Percentiles rank a stretch among this genome's conserved stretches.
Evolutionary conservation across 2,329 filamentous ascomycete genomes (phyloP).

Genomic region (Sarocladiaceae sp.): DNA sequence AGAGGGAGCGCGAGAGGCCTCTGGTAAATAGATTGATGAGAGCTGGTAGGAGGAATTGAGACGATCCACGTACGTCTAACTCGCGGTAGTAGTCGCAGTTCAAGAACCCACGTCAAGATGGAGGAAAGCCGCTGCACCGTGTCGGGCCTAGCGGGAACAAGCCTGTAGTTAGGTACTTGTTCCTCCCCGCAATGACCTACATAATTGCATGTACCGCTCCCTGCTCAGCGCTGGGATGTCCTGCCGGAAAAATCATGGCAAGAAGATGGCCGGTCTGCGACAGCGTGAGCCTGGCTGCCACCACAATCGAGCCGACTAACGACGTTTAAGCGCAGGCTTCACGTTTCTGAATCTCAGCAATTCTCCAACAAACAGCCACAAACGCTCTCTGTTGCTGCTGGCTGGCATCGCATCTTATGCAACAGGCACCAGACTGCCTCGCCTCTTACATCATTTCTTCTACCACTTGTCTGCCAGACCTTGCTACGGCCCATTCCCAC

Average conservation of each 20-base stretch:
- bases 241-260: conserved; percentile 6
- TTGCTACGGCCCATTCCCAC: too few species aligned
- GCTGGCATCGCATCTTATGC: too few species aligned
- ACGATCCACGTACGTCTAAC: too few species aligned
- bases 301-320: not conserved
- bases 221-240: too few species aligned
- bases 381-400: not conserved
- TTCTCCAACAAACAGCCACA: not conserved
- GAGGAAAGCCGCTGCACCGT: not conserved
- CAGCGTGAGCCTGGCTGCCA: not conserved
- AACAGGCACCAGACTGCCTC: too few species aligned
- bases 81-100: too few species aligned
- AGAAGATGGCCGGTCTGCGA: too few species aligned
- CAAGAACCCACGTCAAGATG: too few species aligned
- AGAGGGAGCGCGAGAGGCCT: not conserved
- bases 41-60: too few species aligned
- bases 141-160: not conserved
- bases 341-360: not conserved
- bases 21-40: too few species aligned
- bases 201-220: not conserved
- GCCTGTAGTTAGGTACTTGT: not conserved
- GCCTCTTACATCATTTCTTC: too few species aligned
- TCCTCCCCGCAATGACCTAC: too few species aligned
- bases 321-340: not conserved
- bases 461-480: not conserved